phyloP scores from a whole-genome alignment of 108 stramenopile species.

The Aureococcus anophagefferens region DNA sequence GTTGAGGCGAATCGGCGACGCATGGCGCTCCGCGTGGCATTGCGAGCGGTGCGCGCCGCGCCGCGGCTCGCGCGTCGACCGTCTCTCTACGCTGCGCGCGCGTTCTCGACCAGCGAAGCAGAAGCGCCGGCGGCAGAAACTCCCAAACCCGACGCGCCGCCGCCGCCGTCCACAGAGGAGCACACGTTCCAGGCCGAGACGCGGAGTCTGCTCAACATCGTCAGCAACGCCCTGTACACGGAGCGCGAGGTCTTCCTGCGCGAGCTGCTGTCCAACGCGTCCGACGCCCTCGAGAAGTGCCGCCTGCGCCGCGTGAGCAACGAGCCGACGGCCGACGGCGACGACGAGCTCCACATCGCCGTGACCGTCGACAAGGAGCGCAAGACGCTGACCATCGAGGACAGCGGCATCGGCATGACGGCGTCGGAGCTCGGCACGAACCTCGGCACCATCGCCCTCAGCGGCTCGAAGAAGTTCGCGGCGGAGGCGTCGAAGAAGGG shows the following conservation, averaged over 20 bases:
- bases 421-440: slow-evolving; percentile 77
- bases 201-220: slow-evolving; percentile 58
- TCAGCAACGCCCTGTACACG: slow-evolving; percentile 95
- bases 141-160: not conserved
- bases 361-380: slow-evolving; percentile 69
- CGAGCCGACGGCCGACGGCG: slow-evolving; percentile 22
- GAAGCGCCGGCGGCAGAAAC: not conserved
- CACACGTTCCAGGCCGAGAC: slow-evolving; percentile 90
- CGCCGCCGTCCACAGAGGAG: too few relatives aligned
- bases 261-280: slow-evolving; percentile 90
- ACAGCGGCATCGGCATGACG: slow-evolving; percentile 93
- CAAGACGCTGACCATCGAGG: slow-evolving; percentile 78
- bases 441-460: slow-evolving; percentile 92
- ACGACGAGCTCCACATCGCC: slow-evolving; percentile 58
- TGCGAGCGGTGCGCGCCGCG: too few relatives aligned
- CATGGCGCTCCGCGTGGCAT: too few relatives aligned
- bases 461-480: slow-evolving; percentile 66
- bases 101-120: too few relatives aligned
- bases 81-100: too few relatives aligned
- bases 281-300: slow-evolving; percentile 91
- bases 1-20: too few relatives aligned
- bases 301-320: slow-evolving; percentile 64
- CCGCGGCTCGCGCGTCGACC: too few relatives aligned
- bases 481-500: slow-evolving; percentile 55
- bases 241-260: slow-evolving; percentile 97